Percentiles rank a stretch among this genome's conserved stretches.
Conservation (phyloP, 176 grass and related monocot species). For the Oryza glaberrima region DNA sequence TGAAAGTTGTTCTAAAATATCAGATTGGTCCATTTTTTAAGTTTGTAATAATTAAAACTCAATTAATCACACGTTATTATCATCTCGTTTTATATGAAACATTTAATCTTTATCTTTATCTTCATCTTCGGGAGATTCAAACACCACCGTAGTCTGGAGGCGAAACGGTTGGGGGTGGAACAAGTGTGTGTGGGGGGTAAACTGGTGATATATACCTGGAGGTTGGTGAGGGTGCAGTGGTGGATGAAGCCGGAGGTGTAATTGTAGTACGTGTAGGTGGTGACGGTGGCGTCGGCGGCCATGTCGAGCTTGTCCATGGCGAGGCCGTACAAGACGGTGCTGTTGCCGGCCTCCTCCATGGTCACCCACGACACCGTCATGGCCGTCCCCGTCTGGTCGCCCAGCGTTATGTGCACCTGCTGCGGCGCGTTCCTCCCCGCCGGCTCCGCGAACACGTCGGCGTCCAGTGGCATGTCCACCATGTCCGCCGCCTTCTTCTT, state of each 20-base stretch:
- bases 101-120: too few relatives aligned
- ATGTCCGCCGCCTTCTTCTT: background rate
- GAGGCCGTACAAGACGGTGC: slow-evolving; percentile 57
- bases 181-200: too few relatives aligned
- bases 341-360: slow-evolving; percentile 29
- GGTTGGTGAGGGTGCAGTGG: slow-evolving; percentile 49
- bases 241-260: slow-evolving; percentile 88
- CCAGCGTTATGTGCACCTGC: slow-evolving; percentile 79
- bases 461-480: slow-evolving; percentile 56
- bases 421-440: background rate
- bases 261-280: slow-evolving; percentile 57
- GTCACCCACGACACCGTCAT: slow-evolving; percentile 67
- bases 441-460: slow-evolving; percentile 30
- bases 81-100: too few relatives aligned
- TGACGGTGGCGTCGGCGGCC: slow-evolving; percentile 41
- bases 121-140: too few relatives aligned
- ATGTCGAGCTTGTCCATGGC: slow-evolving; percentile 29
- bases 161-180: too few relatives aligned
- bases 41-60: too few relatives aligned
- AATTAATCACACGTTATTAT: too few relatives aligned
- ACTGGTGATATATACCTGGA: slow-evolving; percentile 38
- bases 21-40: too few relatives aligned
- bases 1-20: too few relatives aligned
- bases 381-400: slow-evolving; percentile 54
- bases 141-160: too few relatives aligned